A percentile compares a stretch with the other conserved stretches of the same genome.
phyloP scores from a whole-genome alignment of 176 grass and related monocot genomes.

The Hyparrhenia diplandra region DNA sequence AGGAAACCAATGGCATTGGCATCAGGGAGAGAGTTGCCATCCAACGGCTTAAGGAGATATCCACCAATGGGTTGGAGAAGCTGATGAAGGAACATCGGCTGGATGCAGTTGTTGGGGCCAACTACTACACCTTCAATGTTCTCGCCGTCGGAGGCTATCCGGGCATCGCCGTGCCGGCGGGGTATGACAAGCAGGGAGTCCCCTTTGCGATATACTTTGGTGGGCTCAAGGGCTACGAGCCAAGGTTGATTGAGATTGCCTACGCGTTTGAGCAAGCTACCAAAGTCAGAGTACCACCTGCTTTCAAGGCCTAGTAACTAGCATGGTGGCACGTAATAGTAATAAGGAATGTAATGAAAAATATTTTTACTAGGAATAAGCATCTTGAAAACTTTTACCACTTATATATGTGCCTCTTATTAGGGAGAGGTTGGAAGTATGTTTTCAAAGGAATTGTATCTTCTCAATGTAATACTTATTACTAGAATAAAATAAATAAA shows the following conservation, averaged over 20 bases:
- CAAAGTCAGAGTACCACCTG: conserved; percentile 30
- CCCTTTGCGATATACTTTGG: conserved; percentile 60
- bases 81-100: too few relatives aligned
- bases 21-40: too few relatives aligned
- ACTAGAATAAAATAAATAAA: too few relatives aligned
- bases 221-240: conserved; percentile 49
- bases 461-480: too few relatives aligned
- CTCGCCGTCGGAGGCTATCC: background rate
- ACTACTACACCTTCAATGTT: too few relatives aligned
- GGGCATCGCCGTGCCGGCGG: conserved; percentile 54
- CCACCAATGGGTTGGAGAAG: too few relatives aligned
- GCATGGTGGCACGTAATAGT: background rate
- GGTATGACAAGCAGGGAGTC: conserved; percentile 32
- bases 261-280: conserved; percentile 67
- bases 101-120: too few relatives aligned
- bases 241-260: conserved; percentile 52
- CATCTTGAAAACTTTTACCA: background rate
- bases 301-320: background rate
- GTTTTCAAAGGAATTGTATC: too few relatives aligned
- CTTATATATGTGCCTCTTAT: background rate
- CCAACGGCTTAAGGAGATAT: too few relatives aligned
- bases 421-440: too few relatives aligned
- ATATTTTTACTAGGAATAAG: background rate
- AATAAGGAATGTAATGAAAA: too few relatives aligned
- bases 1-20: too few relatives aligned